Evolutionary conservation across 192 early-diverging fungal genomes (phyloP).

Genomic region (Linnemannia hyalina): DNA sequence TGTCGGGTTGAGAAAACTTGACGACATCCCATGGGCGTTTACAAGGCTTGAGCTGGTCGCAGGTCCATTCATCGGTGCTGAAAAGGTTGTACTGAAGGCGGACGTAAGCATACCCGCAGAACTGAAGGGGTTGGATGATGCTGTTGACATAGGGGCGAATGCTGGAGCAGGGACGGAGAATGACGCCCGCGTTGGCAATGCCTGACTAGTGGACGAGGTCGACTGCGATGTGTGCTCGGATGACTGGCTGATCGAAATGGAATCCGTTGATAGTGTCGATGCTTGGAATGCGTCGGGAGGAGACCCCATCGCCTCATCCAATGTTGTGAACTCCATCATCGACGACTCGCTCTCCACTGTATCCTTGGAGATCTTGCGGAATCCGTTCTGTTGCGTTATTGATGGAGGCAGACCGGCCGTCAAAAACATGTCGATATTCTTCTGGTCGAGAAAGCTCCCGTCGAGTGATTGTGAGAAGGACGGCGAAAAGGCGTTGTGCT

Average conservation of each 20-base stretch:
- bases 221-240: background rate
- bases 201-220: background rate
- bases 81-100: slow-evolving; percentile 32
- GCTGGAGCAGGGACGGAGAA: slow-evolving; percentile 11
- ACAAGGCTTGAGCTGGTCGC: background rate
- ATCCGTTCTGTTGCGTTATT: background rate
- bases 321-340: slow-evolving; percentile 49
- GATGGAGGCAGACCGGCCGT: slow-evolving; percentile 10
- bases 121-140: slow-evolving; percentile 26
- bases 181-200: slow-evolving; percentile 4
- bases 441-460: slow-evolving; percentile 47
- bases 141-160: background rate
- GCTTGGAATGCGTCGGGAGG: slow-evolving; percentile 21
- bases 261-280: background rate
- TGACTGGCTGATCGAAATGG: background rate
- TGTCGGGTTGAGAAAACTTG: slow-evolving; percentile 47
- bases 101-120: slow-evolving; percentile 31
- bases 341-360: slow-evolving; percentile 15
- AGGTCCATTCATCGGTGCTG: slow-evolving; percentile 15
- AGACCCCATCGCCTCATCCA: slow-evolving; percentile 44
- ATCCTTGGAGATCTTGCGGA: background rate
- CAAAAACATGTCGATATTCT: slow-evolving; percentile 46
- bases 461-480: slow-evolving; percentile 23
- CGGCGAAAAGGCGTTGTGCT: slow-evolving; percentile 13
- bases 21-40: slow-evolving; percentile 16